Evolutionary conservation across 225 moss, liverwort and hornwort genomes (phyloP).

Genomic region (Lunularia cruciata): DNA sequence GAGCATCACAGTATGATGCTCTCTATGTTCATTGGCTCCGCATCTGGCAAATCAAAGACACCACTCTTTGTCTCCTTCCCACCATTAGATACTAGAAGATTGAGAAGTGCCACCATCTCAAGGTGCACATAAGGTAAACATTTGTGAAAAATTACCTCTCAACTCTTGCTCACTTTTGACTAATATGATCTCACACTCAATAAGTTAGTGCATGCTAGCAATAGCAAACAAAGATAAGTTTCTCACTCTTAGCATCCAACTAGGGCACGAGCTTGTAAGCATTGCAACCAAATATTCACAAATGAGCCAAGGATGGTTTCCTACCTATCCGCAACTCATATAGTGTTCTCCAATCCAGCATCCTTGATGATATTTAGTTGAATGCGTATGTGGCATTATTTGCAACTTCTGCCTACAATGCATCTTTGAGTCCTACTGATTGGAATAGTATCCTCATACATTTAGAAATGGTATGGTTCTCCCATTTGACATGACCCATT

Average conservation of each 20-base stretch:
- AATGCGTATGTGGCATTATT: neutral
- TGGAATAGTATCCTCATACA: slow-evolving; percentile 1
- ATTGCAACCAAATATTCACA: slow-evolving; percentile 20
- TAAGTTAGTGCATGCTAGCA: slow-evolving; percentile 4
- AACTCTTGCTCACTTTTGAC: neutral
- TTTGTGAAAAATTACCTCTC: slow-evolving; percentile 16
- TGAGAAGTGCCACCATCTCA: neutral
- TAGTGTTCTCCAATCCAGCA: neutral
- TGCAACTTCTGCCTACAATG: slow-evolving; percentile 7
- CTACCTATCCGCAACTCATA: slow-evolving; percentile 8
- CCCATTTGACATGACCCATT: neutral
- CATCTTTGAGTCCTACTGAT: neutral
- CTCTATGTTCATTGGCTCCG: neutral
- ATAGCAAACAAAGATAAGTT: slow-evolving; percentile 4
- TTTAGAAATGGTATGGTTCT: slow-evolving; percentile 3
- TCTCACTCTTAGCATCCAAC: slow-evolving; percentile 15
- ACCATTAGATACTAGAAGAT: neutral
- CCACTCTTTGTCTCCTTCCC: neutral
- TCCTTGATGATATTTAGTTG: neutral
- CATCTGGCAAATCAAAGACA: neutral
- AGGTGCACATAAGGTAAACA: neutral
- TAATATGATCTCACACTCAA: slow-evolving; percentile 4
- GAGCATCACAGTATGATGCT: neutral
- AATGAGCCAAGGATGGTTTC: slow-evolving; percentile 15
- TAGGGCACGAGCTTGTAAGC: slow-evolving; percentile 5